These are phyloP conservation scores for Globomyces pollinis-pini DNA, from an alignment of 192 early-diverging fungal genomes.

Conservation along the genomic window DNA sequence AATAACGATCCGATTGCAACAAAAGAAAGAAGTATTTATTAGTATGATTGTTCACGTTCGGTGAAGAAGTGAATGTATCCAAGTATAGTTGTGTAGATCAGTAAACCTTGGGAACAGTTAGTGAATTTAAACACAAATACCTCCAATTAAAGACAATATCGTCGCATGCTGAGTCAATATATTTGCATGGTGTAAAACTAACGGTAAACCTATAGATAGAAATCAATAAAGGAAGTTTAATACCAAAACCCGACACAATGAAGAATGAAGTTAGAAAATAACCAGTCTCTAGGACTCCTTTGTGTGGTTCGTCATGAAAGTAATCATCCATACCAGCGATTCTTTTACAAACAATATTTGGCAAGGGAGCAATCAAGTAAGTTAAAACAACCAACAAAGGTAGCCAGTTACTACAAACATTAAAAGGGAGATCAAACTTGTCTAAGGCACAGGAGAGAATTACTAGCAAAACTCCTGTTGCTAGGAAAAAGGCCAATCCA, in stretches of 20 bases:
- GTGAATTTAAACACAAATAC: too few species aligned
- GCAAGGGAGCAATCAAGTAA: slow-evolving; percentile 85
- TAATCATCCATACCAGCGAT: slow-evolving; percentile 53
- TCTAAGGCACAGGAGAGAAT: slow-evolving; percentile 93
- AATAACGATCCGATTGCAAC: neutral
- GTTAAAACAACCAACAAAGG: slow-evolving; percentile 88
- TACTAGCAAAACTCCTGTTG: slow-evolving; percentile 82
- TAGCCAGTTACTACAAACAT: slow-evolving; percentile 77
- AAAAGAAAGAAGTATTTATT: neutral
- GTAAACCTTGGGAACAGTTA: too few species aligned
- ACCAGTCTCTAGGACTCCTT: slow-evolving; percentile 46
- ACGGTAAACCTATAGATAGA: slow-evolving; percentile 7
- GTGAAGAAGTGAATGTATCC: slow-evolving; percentile 25
- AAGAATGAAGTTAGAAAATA: slow-evolving; percentile 86
- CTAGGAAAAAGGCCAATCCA: slow-evolving; percentile 83
- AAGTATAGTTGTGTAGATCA: slow-evolving; percentile 88
- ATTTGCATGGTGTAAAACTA: slow-evolving; percentile 14
- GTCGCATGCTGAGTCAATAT: slow-evolving; percentile 78
- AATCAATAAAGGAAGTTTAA: too few species aligned
- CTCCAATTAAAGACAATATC: slow-evolving; percentile 83
- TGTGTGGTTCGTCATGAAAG: slow-evolving; percentile 14
- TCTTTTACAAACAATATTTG: slow-evolving; percentile 77
- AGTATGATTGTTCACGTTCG: slow-evolving; percentile 1
- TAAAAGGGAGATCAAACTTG: slow-evolving; percentile 41
- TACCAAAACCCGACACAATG: slow-evolving; percentile 85